Evolutionary conservation across 805 yeast species (phyloP), one percentile per base, ranked within the genome.

Genomic region (Novakomyces olei): DNA sequence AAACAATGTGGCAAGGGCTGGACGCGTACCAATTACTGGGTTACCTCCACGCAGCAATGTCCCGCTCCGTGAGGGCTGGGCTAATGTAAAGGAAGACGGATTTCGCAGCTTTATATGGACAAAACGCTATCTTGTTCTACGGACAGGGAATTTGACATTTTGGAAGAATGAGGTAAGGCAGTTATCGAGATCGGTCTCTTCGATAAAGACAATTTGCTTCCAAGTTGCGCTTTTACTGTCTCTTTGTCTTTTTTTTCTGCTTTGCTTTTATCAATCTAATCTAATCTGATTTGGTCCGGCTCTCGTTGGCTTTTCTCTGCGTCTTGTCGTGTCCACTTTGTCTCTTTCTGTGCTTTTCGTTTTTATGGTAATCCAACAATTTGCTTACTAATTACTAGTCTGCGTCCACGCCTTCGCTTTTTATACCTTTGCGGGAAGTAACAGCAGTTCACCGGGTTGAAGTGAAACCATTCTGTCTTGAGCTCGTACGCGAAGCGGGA

Each of bases 21-120:
- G n/a, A n/a, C n/a, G n/a, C n/a, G n/a, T n/a, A n/a, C n/a, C n/a
- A n/a, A n/a, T n/a, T n/a, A n/a, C n/a, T n/a, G n/a, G n/a, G n/a
- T n/a, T n/a, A n/a, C n/a, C n/a, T n/a, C n/a, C n/a, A n/a, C n/a
- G n/a, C n/a, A n/a, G n/a, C n/a, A n/a, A n/a, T n/a, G n/a, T n/a
- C n/a, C n/a, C n/a, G n/a, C n/a, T 29, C 3, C 19, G 22, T 2
- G 23, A n/a, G 6, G 94, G 95, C 0, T 83, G 93, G 92, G 83
- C 80, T 15, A 76, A 77, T 34, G 71, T 80, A 37, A 83, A 79
- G 50, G 96, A 85, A 44, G 95, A 85, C 44, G 94, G 95, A 9
- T 57, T 85, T 39, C 67, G 79, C 40, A 68, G 81, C 4, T 81
- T 83, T 49, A 60, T 92, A 42, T 85, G 98, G 98, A 81, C 83